These are phyloP conservation scores for Panaeolus cyanescens DNA, from an alignment of 768 basidiomycete genomes.

Conservation along the genomic window DNA sequence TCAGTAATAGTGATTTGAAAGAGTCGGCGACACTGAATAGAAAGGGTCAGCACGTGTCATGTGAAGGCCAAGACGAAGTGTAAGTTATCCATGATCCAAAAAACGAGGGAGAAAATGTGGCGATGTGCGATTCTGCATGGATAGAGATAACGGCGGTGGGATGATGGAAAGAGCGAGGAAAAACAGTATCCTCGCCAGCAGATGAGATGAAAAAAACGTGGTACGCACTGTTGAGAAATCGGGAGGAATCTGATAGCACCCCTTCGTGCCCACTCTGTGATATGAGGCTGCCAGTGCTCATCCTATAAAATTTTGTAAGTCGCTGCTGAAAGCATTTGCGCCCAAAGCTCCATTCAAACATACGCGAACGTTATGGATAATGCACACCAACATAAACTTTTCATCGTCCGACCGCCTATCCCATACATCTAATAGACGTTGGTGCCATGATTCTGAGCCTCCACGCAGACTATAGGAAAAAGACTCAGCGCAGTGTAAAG, in stretches of 20 bases:
- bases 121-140: too few species aligned
- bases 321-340: background rate
- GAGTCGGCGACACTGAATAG: background rate
- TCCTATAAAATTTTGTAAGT: background rate
- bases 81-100: too few species aligned
- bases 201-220: too few species aligned
- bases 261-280: background rate
- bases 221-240: background rate
- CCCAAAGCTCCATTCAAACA: background rate
- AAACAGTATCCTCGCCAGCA: too few species aligned
- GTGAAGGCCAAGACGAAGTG: too few species aligned
- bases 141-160: too few species aligned
- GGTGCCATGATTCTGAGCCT: background rate
- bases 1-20: background rate
- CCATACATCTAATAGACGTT: background rate
- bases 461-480: background rate
- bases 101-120: too few species aligned
- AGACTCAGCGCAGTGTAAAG: too few species aligned
- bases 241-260: background rate
- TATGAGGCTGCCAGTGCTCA: background rate
- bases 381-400: background rate
- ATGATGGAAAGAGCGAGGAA: too few species aligned
- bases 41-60: too few species aligned
- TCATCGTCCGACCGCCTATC: background rate
- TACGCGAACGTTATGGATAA: background rate